Base-by-base conservation (phyloP, 1,139 yeast species). In the Arxiozyma slooffiae region DNA sequence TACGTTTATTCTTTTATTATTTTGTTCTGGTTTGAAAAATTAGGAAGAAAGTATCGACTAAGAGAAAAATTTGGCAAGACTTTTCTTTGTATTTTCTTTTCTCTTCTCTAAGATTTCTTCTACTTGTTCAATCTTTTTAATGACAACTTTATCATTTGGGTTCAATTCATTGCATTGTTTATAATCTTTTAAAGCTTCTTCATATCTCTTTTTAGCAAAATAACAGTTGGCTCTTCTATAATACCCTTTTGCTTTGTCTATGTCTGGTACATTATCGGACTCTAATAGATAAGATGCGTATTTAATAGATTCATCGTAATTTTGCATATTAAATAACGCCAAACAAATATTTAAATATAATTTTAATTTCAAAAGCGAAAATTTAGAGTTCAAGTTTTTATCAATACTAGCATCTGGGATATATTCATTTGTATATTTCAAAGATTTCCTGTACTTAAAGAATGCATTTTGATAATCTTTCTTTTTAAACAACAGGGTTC, bases 361-460 rank as follows among this genome's bases (percentile, higher is more conserved):
- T 54, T 81, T 81, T 65, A 75, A 79, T 64, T 83, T 84, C 60
- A 83, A 64, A 0, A 73, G 77, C 41, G 69, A 59, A 59, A 81
- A 85, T 57, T 77, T 76, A 2, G 55, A 55, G 57, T 67, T 74
- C 69, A 76, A 71, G 38, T 77, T 78, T 8, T 79, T 76, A 54
- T 82, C 83, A 40, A 81, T 78, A 46, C 82, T 89, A 39, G 69
- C 69, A 59, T 84, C 94, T 0, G 94, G 94, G 18, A 81, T 72
- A 57, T 75, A 79, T 62, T 83, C 92, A 73, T 81, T 80, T 34
- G 82, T 76, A 57, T 84, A 85, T 52, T 87, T 69, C 49, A 83
- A 66, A 21, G 87, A 73, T 63, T 85, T 85, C 45, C 64, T 69
- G 61, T 81, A 85, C 62, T 85, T 85, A 58, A 78, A 71, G 21